Conservation (phyloP, 164 flowering plant genomes). For the Nelumbo lutea region DNA sequence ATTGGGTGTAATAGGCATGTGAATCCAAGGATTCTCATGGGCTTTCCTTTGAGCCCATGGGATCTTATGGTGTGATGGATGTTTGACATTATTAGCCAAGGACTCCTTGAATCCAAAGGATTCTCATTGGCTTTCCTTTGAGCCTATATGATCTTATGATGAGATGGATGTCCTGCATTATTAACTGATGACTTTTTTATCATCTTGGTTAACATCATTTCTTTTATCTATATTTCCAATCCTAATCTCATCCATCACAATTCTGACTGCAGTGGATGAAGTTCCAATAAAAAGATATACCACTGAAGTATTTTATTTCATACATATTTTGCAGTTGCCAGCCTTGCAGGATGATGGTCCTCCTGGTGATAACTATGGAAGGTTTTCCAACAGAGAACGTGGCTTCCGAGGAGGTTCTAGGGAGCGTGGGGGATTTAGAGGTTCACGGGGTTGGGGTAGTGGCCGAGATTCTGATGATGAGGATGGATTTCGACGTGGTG, state of each 20-base stretch:
- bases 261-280: neutral
- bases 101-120: no score
- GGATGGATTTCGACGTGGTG: slow-evolving; percentile 45
- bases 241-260: no score
- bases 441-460: slow-evolving; percentile 50
- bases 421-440: slow-evolving; percentile 43
- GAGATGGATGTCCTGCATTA: no score
- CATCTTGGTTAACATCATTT: neutral
- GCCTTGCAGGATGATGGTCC: slow-evolving; percentile 97
- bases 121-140: no score
- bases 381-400: slow-evolving; percentile 60
- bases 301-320: slow-evolving; percentile 3
- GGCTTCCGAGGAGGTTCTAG: slow-evolving; percentile 46
- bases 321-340: slow-evolving; percentile 61
- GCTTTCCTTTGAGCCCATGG: no score
- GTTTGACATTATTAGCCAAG: no score
- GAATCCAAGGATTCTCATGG: no score
- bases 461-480: slow-evolving; percentile 43
- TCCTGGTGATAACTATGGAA: slow-evolving; percentile 73
- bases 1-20: no score
- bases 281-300: neutral
- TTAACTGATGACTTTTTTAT: no score
- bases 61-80: no score
- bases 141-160: no score
- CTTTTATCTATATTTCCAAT: neutral